Evolutionary conservation across 306 rosid species (phyloP), one percentile per base, ranked within the genome.

Genomic region (Prunus mira): DNA sequence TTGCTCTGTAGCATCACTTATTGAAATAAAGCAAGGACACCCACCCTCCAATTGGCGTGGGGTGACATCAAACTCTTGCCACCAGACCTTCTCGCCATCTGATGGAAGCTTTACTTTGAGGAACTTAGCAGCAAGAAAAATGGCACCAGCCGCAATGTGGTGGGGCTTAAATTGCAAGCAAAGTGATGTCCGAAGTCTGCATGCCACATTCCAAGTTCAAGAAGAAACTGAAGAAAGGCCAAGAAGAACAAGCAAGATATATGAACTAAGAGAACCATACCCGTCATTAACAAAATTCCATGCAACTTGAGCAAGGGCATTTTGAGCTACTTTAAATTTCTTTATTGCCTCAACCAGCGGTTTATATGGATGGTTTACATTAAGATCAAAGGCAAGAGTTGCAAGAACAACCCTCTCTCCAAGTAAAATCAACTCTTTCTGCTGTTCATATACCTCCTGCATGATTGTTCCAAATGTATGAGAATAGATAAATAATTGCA

Each of bases 21-120:
- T 65, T 84, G 80, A 74, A 73, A 84, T 65, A 81, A 73, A 83
- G 27, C 89, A 71, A 88, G 69, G 91, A 87, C 81, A 89, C 96
- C 90, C 82, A 95, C 99, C 99, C 96, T 95, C 99, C 96, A 95
- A 89, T 81, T 95, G 97, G 82, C 97, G 97, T 77, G 98, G 98
- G 82, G 95, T 95, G 86, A 95, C 98, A 84, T 95, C 98, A 83
- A 95, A 92, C 88, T 95, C 98, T 85, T 92, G 98, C 98, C 98
- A 95, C 98, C 98, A 95, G 80, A 95, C 97, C 93, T 92, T 95
- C 90, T 95, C 98, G 79, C 98, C 98, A 80, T 95, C 97, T 50
- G 97, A 90, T 38, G 98, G 98, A 77, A 95, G 97, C 84, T 92
- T 92, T 83, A 95, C 99, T 87, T 95, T 92, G 60, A 95, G 97